Evolutionary conservation across 306 rosid genomes (phyloP).

Genomic region (Notholithocarpus densiflorus): DNA sequence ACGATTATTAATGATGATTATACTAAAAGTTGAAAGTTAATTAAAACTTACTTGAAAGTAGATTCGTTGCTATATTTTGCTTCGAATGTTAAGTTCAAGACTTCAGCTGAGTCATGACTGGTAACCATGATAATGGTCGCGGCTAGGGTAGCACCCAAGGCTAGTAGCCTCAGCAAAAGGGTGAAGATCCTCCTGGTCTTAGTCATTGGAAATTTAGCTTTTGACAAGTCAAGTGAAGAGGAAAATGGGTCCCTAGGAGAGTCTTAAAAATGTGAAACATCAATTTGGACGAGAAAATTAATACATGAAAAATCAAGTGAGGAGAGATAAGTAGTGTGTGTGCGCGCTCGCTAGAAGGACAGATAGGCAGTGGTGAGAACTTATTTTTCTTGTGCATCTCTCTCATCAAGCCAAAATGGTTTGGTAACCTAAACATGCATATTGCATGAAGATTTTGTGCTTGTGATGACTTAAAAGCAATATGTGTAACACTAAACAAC

Average conservation of each 20-base stretch:
- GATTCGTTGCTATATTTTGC: constrained; percentile 30
- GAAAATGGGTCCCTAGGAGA: background rate
- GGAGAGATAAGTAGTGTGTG: no score
- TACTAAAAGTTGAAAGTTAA: background rate
- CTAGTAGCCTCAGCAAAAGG: constrained; percentile 33
- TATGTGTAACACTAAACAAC: background rate
- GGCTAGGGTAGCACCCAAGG: constrained; percentile 23
- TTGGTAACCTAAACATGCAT: constrained; percentile 22
- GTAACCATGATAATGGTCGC: constrained; percentile 28
- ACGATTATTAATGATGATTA: background rate
- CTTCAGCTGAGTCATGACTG: constrained; percentile 26
- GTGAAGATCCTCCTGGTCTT: constrained; percentile 19
- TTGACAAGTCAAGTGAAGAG: background rate
- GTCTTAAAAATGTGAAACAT: background rate
- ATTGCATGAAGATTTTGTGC: no score
- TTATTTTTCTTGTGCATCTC: background rate
- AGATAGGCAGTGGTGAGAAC: constrained; percentile 2
- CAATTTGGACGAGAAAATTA: no score
- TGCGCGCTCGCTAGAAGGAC: background rate
- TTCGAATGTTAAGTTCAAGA: constrained; percentile 30
- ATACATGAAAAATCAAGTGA: no score
- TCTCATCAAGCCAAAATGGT: background rate
- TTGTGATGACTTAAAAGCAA: background rate
- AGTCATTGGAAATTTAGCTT: constrained; percentile 12
- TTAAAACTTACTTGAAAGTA: constrained; percentile 20